Base-by-base conservation (phyloP, 176 grass and related monocot genomes). In the Phoenix roebelenii region DNA sequence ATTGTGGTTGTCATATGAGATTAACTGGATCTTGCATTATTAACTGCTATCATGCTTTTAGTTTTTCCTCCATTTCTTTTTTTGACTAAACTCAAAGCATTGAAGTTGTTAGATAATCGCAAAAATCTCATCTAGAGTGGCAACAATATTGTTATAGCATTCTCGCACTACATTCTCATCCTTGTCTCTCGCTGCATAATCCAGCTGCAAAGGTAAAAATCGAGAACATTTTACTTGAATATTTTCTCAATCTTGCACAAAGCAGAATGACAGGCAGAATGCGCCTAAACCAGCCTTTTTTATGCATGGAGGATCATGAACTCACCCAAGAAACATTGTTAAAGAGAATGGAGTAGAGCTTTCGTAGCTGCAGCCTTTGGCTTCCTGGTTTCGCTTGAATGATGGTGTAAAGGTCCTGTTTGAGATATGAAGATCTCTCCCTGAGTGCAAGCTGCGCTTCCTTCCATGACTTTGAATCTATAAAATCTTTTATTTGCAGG, bases 401-500 rank as follows among this genome's bases (percentile, higher is more conserved):
- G 61, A 98, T 92, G 15, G 87, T 81, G 79, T 91, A 92, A 6
- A 98, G 64, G 73, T 98, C 93, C 60, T 85, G 84, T 79, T 83
- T 92, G 25, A 98, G 88, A 50, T 75, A 80, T 32, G 84, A 18
- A 23, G 79, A 80, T 52, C 78, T 83, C 67, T 83, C 67, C 28
- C 78, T 72, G 54, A 92, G 73, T 15, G 78, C 82, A 23, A 58
- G 23, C 76, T 83, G 87, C 61, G 73, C 44, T 67, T 88, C 81
- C 53, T 76, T 70, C 84, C 93, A 98, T 70, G 84, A 82, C 59
- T 81, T 39, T 12, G 73, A 75, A 83, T 92, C 93, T 54, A 85
- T 83, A 71, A 72, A 78, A 30, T 18, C 53, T 71, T 81, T 88
- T 54, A 91, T 75, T 28, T 75, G 52, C 55, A 97, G 25, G 44